Conservation (phyloP, 164 flowering plant genomes). For the Macadamia integrifolia region DNA sequence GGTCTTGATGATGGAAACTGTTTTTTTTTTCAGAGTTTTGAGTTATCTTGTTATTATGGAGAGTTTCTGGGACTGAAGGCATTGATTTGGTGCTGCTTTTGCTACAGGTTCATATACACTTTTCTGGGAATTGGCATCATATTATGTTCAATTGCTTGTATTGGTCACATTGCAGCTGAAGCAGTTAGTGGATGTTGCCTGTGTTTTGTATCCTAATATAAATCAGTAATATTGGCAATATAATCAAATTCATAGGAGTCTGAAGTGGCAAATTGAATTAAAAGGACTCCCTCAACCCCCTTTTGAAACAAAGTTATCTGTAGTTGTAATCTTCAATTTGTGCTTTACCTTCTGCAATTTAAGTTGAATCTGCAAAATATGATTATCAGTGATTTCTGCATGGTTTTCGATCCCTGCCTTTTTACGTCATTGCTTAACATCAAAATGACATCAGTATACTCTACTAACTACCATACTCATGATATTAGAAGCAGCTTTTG, state of each 20-base stretch:
- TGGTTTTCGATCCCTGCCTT: neutral
- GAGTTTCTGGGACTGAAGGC: neutral
- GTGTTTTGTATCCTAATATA: constrained; percentile 71
- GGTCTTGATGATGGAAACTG: neutral
- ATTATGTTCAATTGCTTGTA: constrained; percentile 49
- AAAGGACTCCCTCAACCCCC: neutral
- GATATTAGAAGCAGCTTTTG: constrained; percentile 58
- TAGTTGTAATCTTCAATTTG: neutral
- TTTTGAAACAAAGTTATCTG: neutral
- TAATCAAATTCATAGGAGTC: neutral
- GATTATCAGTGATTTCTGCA: constrained; percentile 2
- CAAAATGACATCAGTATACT: constrained; percentile 39
- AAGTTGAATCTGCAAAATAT: neutral
- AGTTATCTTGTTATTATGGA: neutral
- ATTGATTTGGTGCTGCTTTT: neutral
- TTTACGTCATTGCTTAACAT: constrained; percentile 30
- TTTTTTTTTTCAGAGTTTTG: neutral
- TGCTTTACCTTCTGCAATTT: neutral
- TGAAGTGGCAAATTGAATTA: neutral
- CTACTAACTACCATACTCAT: constrained; percentile 41
- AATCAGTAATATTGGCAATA: neutral
- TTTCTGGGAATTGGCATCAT: constrained; percentile 65
- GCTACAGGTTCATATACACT: constrained; percentile 76
- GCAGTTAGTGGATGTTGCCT: constrained; percentile 67
- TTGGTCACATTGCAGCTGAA: constrained; percentile 78